Percentiles rank a stretch among this genome's conserved stretches.
These are phyloP conservation scores for Sporothrix brasiliensis DNA, from an alignment of 2,329 filamentous ascomycete species.

Conservation along the genomic window DNA sequence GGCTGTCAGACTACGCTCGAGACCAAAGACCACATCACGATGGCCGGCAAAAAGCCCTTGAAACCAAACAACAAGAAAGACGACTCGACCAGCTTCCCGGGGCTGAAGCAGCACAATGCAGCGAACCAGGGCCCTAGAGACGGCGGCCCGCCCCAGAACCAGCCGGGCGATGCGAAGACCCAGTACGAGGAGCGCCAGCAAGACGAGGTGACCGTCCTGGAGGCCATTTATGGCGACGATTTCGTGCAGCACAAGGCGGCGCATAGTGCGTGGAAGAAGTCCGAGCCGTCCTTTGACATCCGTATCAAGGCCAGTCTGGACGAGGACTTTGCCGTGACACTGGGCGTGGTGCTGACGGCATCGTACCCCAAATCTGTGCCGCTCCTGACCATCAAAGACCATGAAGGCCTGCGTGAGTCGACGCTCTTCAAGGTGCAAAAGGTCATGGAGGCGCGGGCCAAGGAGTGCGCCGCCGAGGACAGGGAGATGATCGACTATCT, in stretches of 20 bases:
- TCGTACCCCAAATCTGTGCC: conserved; percentile 89
- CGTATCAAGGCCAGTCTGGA: conserved; percentile 74
- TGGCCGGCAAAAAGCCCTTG: conserved; percentile 60
- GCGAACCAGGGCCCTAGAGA: not conserved
- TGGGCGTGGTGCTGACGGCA: conserved; percentile 81
- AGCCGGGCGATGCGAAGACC: conserved; percentile 49
- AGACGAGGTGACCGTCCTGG: conserved; percentile 82
- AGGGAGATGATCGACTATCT: conserved; percentile 67
- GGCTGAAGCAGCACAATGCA: conserved; percentile 45
- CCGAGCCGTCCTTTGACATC: conserved; percentile 81
- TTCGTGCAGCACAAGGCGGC: conserved; percentile 73
- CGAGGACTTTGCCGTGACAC: conserved; percentile 67
- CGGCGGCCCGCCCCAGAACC: conserved; percentile 34
- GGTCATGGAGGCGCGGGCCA: conserved; percentile 62
- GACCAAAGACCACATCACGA: conserved; percentile 42
- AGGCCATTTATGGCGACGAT: conserved; percentile 88
- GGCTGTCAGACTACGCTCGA: conserved; percentile 50
- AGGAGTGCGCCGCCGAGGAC: conserved; percentile 54
- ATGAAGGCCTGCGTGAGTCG: conserved; percentile 66
- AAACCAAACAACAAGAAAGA: conserved; percentile 44
- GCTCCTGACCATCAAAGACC: conserved; percentile 67
- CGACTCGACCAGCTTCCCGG: conserved; percentile 55
- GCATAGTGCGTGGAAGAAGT: conserved; percentile 85
- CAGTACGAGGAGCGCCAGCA: conserved; percentile 83
- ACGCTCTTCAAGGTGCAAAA: conserved; percentile 71